A percentile compares a stretch with the other conserved stretches of the same genome.
Evolutionary conservation across 352 stramenopile species (phyloP).

Genomic region (Pythium oligandrum): DNA sequence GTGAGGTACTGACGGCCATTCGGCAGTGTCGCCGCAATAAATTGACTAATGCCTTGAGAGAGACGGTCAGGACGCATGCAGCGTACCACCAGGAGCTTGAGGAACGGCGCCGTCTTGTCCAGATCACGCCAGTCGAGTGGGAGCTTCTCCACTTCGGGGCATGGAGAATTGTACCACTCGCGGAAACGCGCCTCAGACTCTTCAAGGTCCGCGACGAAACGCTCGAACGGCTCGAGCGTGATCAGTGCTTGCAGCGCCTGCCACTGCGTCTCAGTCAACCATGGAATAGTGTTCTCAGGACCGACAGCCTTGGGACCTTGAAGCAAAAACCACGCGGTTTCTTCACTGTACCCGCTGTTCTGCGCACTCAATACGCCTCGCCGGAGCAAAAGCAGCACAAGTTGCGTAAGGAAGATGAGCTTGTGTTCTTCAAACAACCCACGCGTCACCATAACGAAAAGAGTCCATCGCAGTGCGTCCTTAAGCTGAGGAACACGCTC

Average conservation of each 20-base stretch:
- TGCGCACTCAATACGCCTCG: slow-evolving; percentile 43
- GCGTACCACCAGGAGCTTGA: slow-evolving; percentile 93
- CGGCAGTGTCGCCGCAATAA: slow-evolving; percentile 84
- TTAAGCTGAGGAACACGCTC: slow-evolving; percentile 65
- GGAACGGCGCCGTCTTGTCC: slow-evolving; percentile 85
- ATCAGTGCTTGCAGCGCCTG: slow-evolving; percentile 74
- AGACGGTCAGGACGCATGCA: slow-evolving; percentile 93
- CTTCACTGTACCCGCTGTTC: slow-evolving; percentile 68
- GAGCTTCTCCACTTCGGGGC: slow-evolving; percentile 86
- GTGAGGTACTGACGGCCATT: slow-evolving; percentile 78
- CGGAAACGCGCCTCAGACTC: slow-evolving; percentile 87
- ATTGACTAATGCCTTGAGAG: slow-evolving; percentile 90
- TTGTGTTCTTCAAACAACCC: slow-evolving; percentile 92
- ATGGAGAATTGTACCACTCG: slow-evolving; percentile 89
- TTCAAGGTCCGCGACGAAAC: slow-evolving; percentile 83
- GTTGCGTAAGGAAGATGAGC: slow-evolving; percentile 85
- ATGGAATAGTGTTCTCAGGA: slow-evolving; percentile 74
- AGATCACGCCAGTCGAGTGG: slow-evolving; percentile 90
- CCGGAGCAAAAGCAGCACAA: slow-evolving; percentile 82
- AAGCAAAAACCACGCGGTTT: slow-evolving; percentile 76
- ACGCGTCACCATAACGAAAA: slow-evolving; percentile 88
- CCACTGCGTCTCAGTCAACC: slow-evolving; percentile 86
- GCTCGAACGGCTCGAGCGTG: slow-evolving; percentile 77
- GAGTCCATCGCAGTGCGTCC: slow-evolving; percentile 76
- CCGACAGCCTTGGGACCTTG: slow-evolving; percentile 59